phyloP scores from a whole-genome alignment of 73 alveolate genomes.

The Tetrahymena thermophila region DNA sequence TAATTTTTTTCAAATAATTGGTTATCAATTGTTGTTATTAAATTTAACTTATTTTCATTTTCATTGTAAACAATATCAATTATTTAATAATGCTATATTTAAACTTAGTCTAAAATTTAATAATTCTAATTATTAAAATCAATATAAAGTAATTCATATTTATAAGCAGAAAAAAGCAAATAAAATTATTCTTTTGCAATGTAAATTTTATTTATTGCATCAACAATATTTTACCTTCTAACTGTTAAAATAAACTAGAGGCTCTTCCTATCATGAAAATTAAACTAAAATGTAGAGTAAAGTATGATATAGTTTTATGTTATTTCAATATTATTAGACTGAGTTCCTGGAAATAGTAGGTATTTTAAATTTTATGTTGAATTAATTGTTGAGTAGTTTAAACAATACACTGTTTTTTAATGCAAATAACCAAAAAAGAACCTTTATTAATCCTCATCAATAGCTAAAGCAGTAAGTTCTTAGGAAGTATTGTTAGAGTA shows the following conservation, averaged over 20 bases:
- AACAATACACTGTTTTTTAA: background rate
- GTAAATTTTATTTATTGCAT: background rate
- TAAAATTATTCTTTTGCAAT: background rate
- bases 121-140: background rate
- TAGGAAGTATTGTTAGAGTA: no score
- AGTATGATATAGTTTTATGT: background rate
- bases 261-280: background rate
- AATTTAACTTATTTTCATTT: no score
- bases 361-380: background rate
- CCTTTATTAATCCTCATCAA: background rate
- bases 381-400: background rate
- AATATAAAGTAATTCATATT: background rate
- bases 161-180: background rate
- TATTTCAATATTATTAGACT: background rate
- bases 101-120: background rate
- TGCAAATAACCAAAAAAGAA: background rate
- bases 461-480: background rate
- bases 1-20: background rate
- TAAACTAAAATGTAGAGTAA: background rate
- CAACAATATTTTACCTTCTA: background rate
- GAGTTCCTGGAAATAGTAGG: background rate
- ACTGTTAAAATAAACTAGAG: background rate
- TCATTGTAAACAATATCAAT: background rate
- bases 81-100: no score
- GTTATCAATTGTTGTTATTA: background rate